Percentiles rank a stretch among this genome's conserved stretches.
Evolutionary conservation across 1,284 basidiomycete species (phyloP).

Genomic region (Boletus sp.): DNA sequence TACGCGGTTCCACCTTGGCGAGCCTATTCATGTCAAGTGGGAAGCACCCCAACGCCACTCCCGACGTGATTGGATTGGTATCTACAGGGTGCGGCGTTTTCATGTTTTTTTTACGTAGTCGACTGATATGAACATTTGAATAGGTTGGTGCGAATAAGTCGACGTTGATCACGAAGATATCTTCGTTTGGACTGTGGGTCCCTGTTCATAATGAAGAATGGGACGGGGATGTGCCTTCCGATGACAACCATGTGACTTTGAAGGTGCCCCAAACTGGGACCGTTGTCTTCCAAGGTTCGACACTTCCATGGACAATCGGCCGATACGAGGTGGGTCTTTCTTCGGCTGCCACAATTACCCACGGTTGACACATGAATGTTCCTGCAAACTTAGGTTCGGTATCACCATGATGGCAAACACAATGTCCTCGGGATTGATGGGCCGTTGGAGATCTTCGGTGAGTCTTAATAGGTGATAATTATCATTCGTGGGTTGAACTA

Average conservation of each 20-base stretch:
- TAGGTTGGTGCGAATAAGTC: conserved; percentile 86
- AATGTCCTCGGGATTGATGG: conserved; percentile 86
- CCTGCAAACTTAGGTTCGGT: conserved; percentile 51
- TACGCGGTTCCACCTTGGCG: conserved; percentile 83
- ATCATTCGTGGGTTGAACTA: conserved; percentile 1
- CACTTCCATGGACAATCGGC: conserved; percentile 84
- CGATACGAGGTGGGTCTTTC: conserved; percentile 69
- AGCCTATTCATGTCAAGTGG: conserved; percentile 86
- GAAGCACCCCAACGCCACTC: conserved; percentile 85
- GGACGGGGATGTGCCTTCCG: conserved; percentile 79
- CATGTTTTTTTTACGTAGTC: background rate
- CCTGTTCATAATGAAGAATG: conserved; percentile 91
- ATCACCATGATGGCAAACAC: conserved; percentile 93
- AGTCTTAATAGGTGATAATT: conserved; percentile 27
- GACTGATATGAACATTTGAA: conserved; percentile 11
- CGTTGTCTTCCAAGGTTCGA: conserved; percentile 74
- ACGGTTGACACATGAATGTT: conserved; percentile 2
- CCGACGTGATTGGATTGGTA: conserved; percentile 95
- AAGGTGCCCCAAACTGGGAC: conserved; percentile 53
- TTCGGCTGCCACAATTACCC: background rate
- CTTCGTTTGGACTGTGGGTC: conserved; percentile 88
- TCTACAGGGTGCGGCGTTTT: conserved; percentile 62
- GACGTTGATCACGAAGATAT: conserved; percentile 79
- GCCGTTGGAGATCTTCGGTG: conserved; percentile 86
- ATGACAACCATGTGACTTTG: conserved; percentile 37